Evolutionary conservation across 805 yeast genomes (phyloP).

Genomic region (Kluyveromyces wickerhamii): DNA sequence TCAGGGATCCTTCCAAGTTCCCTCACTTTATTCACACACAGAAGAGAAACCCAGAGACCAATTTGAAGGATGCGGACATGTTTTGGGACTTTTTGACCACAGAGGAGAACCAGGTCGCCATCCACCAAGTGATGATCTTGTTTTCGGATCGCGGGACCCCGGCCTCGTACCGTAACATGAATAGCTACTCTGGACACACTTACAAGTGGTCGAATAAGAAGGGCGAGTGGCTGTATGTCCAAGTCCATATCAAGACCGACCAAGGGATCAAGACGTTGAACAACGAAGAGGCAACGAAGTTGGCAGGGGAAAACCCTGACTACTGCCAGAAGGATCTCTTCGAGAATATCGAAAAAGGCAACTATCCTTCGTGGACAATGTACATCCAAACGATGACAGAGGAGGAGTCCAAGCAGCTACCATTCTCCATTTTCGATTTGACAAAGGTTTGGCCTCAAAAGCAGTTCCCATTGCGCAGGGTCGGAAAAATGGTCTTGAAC

Average conservation of each 20-base stretch:
- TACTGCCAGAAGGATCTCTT: constrained; percentile 73
- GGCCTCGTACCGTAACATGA: constrained; percentile 45
- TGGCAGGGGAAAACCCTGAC: constrained; percentile 77
- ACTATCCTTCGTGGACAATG: constrained; percentile 76
- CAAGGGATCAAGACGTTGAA: constrained; percentile 45
- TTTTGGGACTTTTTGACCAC: constrained; percentile 75
- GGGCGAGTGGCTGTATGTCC: constrained; percentile 49
- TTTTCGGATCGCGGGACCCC: constrained; percentile 66
- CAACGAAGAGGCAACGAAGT: constrained; percentile 59
- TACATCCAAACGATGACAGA: constrained; percentile 83
- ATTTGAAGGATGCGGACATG: constrained; percentile 71
- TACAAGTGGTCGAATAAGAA: constrained; percentile 51
- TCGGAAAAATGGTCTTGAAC: constrained; percentile 72
- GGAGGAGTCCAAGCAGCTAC: constrained; percentile 64
- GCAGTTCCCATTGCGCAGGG: constrained; percentile 77
- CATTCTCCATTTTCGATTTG: constrained; percentile 80
- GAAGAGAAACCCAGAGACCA: constrained; percentile 62
- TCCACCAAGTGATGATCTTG: constrained; percentile 56
- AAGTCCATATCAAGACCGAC: constrained; percentile 47
- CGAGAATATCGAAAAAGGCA: constrained; percentile 69
- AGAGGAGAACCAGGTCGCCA: constrained; percentile 58
- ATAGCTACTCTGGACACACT: constrained; percentile 62
- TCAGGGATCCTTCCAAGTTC: constrained; percentile 58
- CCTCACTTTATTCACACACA: constrained; percentile 62
- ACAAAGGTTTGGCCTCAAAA: constrained; percentile 90